These are phyloP conservation scores for Thamnidium elegans DNA, from an alignment of 192 early-diverging fungal genomes.

Conservation along the genomic window DNA sequence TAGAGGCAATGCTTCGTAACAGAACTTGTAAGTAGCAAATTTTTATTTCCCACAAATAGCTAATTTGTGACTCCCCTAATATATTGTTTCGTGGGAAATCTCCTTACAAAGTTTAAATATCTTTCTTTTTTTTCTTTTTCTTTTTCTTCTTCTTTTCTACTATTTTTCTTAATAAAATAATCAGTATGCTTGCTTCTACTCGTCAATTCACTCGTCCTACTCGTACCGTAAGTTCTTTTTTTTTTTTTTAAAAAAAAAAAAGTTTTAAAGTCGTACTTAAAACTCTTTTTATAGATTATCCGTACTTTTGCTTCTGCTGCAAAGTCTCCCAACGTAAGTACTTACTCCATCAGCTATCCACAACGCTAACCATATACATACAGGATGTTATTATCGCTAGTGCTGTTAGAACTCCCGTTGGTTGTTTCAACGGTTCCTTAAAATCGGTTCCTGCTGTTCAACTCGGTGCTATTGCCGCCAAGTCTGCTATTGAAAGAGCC, in stretches of 20 bases:
- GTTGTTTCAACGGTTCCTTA: constrained; percentile 85
- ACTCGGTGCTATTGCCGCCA: constrained; percentile 83
- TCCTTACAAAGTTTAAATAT: background rate
- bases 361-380: background rate
- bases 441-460: constrained; percentile 79
- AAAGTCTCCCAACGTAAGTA: constrained; percentile 27
- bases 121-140: constrained; percentile 5
- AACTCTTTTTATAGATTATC: constrained; percentile 2
- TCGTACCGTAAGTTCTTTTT: constrained; percentile 11
- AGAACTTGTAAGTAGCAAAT: no score
- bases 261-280: background rate
- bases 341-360: background rate
- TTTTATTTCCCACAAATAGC: no score
- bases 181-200: constrained; percentile 17
- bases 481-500: constrained; percentile 79
- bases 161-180: background rate
- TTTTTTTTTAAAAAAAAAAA: background rate
- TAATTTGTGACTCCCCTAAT: no score
- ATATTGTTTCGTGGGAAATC: background rate
- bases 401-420: constrained; percentile 91
- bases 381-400: constrained; percentile 59
- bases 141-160: background rate
- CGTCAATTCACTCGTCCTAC: constrained; percentile 7
- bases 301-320: constrained; percentile 29
- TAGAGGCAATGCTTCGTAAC: no score